Base-by-base conservation (phyloP, 2,329 filamentous ascomycete species). In the Pseudocercospora fuligena region DNA sequence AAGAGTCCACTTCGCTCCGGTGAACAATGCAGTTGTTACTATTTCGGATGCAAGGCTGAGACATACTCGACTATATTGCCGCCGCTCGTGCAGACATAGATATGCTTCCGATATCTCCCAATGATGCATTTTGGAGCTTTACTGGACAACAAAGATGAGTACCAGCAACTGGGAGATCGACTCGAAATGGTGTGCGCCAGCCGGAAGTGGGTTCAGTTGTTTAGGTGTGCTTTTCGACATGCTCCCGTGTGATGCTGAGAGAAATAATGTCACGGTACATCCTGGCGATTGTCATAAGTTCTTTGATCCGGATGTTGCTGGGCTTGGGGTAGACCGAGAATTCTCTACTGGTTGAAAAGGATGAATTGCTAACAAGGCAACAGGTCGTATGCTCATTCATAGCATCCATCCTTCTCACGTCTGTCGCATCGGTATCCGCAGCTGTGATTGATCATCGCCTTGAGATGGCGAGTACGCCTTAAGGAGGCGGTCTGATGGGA, bases 351-450 rank as follows among this genome's bases (percentile, higher is more conserved):
- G n/a, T n/a, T n/a, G n/a, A n/a, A n/a, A n/a, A n/a, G n/a, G n/a
- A n/a, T n/a, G n/a, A n/a, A 5, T 54, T 12, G 11, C 12, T 29
- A 27, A 54, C 21, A 5, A 14, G 4, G 16, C 25, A 8, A 31
- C 40, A 64, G 61, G 61, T 64, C 11, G 54, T 59, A 12, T 58
- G 46, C 43, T 36, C 61, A 1, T 64, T 59, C 29, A 53, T 64
- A n/a, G 33, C 53, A 16, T 64, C 61, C 8, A 36, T 59, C 19
- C 6, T 64, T 2, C n/a, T 59, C 5, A 58, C 53, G 6, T 49
- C 61, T 3, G 3, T 51, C 23, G 61, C 61, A 16, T 56, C 61
- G 3, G 23, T 64, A 12, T 27, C n/a, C 2, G 61, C 61, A 33
- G 33, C 53, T 1, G 33, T 56, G 2, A 64, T 64, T 19, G 61